These are phyloP conservation scores for Casuarina glauca DNA, from an alignment of 306 rosid genomes.

Conservation along the genomic window DNA sequence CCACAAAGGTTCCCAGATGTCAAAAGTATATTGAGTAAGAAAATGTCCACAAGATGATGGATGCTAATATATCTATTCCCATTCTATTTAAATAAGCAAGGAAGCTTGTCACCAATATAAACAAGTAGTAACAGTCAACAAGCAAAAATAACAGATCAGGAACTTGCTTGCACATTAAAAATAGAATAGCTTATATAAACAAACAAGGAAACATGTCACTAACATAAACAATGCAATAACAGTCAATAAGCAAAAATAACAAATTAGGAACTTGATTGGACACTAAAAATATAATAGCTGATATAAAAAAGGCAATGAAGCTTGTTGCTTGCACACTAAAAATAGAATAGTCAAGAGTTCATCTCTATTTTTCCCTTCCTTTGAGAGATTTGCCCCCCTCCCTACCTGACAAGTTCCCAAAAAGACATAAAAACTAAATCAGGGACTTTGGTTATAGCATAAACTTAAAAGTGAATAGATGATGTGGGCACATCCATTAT, in stretches of 20 bases:
- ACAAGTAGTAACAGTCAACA: background rate
- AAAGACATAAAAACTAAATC: background rate
- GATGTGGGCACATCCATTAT: too few relatives aligned
- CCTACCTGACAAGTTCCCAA: too few relatives aligned
- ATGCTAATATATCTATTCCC: background rate
- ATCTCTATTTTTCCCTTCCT: background rate
- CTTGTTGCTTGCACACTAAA: background rate
- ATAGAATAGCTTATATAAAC: background rate
- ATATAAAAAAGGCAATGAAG: too few relatives aligned
- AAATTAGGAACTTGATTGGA: background rate
- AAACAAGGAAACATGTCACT: background rate
- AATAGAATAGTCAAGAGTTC: background rate
- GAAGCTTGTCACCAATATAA: background rate
- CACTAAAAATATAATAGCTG: too few relatives aligned
- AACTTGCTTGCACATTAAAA: background rate
- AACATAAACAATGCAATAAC: background rate
- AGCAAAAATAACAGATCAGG: background rate
- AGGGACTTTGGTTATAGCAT: background rate
- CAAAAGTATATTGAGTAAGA: background rate
- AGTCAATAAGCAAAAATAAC: background rate
- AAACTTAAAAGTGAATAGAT: background rate
- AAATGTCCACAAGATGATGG: background rate
- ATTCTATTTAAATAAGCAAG: background rate
- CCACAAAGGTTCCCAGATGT: background rate
- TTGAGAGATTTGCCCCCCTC: too few relatives aligned